Percentiles rank a stretch among this genome's conserved stretches.
Evolutionary conservation across 1,284 basidiomycete genomes (phyloP).

Genomic region (Cystobasidiaceae sp.): DNA sequence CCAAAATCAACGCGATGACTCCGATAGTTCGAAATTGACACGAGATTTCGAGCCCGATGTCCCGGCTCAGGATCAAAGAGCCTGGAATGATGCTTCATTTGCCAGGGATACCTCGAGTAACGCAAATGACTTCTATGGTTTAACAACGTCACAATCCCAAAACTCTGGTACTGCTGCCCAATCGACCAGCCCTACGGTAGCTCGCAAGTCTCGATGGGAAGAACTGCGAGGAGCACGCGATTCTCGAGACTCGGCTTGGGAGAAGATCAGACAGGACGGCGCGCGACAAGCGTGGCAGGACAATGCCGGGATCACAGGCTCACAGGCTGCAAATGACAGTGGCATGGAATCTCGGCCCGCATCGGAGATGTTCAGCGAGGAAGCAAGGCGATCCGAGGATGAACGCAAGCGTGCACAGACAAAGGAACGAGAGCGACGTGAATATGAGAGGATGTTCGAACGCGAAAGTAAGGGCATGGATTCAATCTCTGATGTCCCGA

Average conservation of each 20-base stretch:
- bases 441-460: conserved; percentile 31
- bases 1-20: background rate
- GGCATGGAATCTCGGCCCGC: background rate
- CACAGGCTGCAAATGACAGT: background rate
- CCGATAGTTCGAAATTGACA: conserved; percentile 7
- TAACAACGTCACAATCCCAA: background rate
- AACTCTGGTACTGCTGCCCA: no score
- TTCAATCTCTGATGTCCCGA: background rate
- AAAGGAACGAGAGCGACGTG: conserved; percentile 17
- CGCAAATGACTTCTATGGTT: background rate
- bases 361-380: conserved; percentile 14
- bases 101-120: background rate
- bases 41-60: conserved; percentile 13
- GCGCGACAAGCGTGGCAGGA: conserved; percentile 7
- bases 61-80: background rate
- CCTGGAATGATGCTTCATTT: conserved; percentile 14
- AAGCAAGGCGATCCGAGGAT: background rate
- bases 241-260: conserved; percentile 26
- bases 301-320: background rate
- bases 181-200: background rate
- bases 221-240: conserved; percentile 21
- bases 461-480: conserved; percentile 20
- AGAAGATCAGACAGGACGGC: conserved; percentile 16
- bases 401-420: background rate
- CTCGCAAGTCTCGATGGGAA: conserved; percentile 17